Base-by-base conservation (phyloP, 2,329 filamentous ascomycete species). In the Neofusicoccum sp. region DNA sequence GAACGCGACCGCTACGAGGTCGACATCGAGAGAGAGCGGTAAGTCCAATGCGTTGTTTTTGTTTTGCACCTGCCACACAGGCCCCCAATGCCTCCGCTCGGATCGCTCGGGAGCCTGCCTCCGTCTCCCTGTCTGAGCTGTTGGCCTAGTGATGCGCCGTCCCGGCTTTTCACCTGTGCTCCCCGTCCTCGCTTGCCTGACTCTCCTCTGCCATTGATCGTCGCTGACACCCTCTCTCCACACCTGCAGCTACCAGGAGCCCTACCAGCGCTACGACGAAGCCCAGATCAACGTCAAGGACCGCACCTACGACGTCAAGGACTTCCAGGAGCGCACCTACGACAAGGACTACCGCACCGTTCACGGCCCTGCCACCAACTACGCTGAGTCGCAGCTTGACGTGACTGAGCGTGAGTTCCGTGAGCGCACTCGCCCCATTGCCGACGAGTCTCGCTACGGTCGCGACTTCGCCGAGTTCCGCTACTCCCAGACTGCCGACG, bases 211-310 rank as follows among this genome's bases (percentile, higher is more conserved):
- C 49, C 30, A 63, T 56, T 45, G 34, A 44, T 51, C 51, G 16
- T 62, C 38, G 9, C 51, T 61, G 30, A 44, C 43, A 58, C 26
- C 20, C 4, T 41, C 70, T 69, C 69, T 70, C 65, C 67, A 68
- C 68, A 68, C 67, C 71, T 60, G 65, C 73, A 86, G 84, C 73
- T 85, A 85, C 76, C 80, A 79, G 71, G 79, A 81, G 73, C 78
- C 82, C 66, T 78, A 80, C 75, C 76, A 77, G 70, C 79, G 79
- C 64, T 86, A 85, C 80, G 79, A 82, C 71, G 84, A 88, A 75
- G 82, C 84, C 75, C 84, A 86, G 74, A 78, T 90, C 76, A 85
- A 90, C 78, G 80, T 87, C 72, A 82, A 89, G 75, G 81, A 80
- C 70, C 73, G 70, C 62, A 65, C 69, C 62, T 56, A 56, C 51